These are phyloP conservation scores for Pseudonectria foliicola DNA, from an alignment of 2,329 filamentous ascomycete genomes.

Conservation along the genomic window DNA sequence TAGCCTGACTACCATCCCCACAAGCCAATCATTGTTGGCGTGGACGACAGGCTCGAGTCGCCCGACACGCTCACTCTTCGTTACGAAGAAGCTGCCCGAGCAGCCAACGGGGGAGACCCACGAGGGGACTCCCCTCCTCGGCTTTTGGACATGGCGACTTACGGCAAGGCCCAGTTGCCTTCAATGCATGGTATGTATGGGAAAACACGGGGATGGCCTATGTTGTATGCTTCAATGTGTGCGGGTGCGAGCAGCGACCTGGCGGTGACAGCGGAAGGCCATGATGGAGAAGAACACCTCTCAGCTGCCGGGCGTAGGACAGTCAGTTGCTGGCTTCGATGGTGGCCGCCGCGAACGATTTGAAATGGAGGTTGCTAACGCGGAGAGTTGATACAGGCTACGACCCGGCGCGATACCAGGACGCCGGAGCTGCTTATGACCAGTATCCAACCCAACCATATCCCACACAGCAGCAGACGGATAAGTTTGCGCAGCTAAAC, in stretches of 20 bases:
- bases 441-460: conserved; percentile 44
- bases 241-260: too few relatives aligned
- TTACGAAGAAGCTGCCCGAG: conserved; percentile 49
- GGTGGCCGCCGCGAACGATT: too few relatives aligned
- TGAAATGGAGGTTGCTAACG: conserved; percentile 9
- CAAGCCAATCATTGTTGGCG: conserved; percentile 47
- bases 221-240: too few relatives aligned
- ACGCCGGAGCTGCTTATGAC: conserved; percentile 39
- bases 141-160: conserved; percentile 37
- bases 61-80: conserved; percentile 49
- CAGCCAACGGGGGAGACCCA: conserved; percentile 46
- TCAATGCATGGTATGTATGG: conserved; percentile 71
- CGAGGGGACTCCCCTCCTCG: conserved; percentile 48
- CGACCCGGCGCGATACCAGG: conserved; percentile 54
- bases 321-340: too few relatives aligned
- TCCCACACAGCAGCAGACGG: conserved; percentile 39
- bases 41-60: conserved; percentile 50
- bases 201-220: background rate
- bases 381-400: conserved; percentile 37
- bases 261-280: too few relatives aligned
- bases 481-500: conserved; percentile 47
- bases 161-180: conserved; percentile 71
- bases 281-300: too few relatives aligned
- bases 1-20: conserved; percentile 48
- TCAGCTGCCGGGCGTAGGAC: too few relatives aligned